Conservation (phyloP, 1,139 yeast genomes). For the Nakaseomyces sp. region DNA sequence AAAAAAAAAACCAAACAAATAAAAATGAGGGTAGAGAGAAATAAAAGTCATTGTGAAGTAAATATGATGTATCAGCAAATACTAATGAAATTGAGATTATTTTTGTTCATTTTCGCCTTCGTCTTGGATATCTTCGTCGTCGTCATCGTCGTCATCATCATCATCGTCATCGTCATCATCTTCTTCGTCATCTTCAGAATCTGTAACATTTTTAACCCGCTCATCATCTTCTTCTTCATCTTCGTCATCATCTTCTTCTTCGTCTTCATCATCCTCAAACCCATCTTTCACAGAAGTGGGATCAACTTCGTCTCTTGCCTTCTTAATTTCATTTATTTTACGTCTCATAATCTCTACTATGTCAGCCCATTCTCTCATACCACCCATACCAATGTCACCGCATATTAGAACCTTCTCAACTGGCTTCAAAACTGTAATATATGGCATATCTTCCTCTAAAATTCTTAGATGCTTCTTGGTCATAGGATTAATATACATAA, state of each 20-base stretch:
- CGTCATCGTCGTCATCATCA: conserved; percentile 5
- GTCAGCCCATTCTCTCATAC: conserved; percentile 93
- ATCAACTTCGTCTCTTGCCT: conserved; percentile 23
- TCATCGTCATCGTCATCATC: conserved; percentile 9
- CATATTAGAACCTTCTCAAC: conserved; percentile 73
- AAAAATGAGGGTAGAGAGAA: not conserved
- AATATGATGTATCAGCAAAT: too few species aligned
- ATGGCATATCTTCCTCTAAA: conserved; percentile 79
- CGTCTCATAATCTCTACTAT: conserved; percentile 71
- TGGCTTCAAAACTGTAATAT: conserved; percentile 83
- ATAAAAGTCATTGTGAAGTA: too few species aligned
- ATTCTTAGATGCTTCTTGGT: conserved; percentile 72
- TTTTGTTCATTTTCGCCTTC: not conserved
- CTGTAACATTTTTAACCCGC: conserved; percentile 6
- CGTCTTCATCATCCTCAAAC: conserved; percentile 16
- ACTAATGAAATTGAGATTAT: too few species aligned
- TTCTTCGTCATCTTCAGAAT: conserved; percentile 7
- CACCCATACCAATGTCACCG: conserved; percentile 94
- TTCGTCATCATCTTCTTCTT: conserved; percentile 7
- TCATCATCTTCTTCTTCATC: conserved; percentile 21
- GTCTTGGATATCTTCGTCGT: conserved; percentile 1
- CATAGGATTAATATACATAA: conserved; percentile 79
- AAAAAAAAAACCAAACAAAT: not conserved
- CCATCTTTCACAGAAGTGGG: conserved; percentile 14
- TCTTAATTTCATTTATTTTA: conserved; percentile 30